These are phyloP conservation scores for Phytophthora multivora DNA, from an alignment of 352 stramenopile genomes.

Conservation along the genomic window DNA sequence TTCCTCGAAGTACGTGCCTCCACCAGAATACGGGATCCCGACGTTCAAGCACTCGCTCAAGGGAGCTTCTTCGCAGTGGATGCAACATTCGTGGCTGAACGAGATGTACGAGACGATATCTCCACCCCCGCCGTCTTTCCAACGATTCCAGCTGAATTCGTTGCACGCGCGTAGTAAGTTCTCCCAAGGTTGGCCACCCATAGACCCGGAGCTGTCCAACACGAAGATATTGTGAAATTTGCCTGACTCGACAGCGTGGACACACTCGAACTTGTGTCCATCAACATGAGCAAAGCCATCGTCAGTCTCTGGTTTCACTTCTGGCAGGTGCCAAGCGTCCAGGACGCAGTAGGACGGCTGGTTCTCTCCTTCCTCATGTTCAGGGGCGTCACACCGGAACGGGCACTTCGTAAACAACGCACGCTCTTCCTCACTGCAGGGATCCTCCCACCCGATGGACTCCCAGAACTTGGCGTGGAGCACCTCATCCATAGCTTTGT, in stretches of 20 bases:
- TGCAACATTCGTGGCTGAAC: slow-evolving; percentile 22
- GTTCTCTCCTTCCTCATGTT: slow-evolving; percentile 27
- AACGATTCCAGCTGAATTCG: slow-evolving; percentile 30
- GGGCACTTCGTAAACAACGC: slow-evolving; percentile 37
- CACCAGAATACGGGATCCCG: slow-evolving; percentile 35
- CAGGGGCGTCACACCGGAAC: slow-evolving; percentile 40
- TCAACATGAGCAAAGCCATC: slow-evolving; percentile 24
- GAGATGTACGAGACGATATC: slow-evolving; percentile 48
- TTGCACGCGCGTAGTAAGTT: slow-evolving; percentile 28
- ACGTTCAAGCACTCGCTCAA: slow-evolving; percentile 1
- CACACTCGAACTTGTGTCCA: slow-evolving; percentile 45
- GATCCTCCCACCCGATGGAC: slow-evolving; percentile 45
- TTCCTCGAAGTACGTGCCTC: slow-evolving; percentile 41
- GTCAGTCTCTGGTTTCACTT: slow-evolving; percentile 53
- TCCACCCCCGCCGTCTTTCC: slow-evolving; percentile 19
- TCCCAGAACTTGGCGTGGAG: slow-evolving; percentile 48
- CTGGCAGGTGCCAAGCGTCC: slow-evolving; percentile 38
- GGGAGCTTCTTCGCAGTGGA: slow-evolving; percentile 25
- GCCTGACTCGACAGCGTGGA: slow-evolving; percentile 26
- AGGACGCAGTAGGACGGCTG: slow-evolving; percentile 33
- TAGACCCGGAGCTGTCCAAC: slow-evolving; percentile 44
- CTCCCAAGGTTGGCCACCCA: slow-evolving; percentile 38
- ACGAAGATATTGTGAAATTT: slow-evolving; percentile 50
- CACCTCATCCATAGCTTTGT: slow-evolving; percentile 40
- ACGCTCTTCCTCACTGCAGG: slow-evolving; percentile 34